phyloP scores from a whole-genome alignment of 2,329 filamentous ascomycete genomes.

The Fusarium globosum region DNA sequence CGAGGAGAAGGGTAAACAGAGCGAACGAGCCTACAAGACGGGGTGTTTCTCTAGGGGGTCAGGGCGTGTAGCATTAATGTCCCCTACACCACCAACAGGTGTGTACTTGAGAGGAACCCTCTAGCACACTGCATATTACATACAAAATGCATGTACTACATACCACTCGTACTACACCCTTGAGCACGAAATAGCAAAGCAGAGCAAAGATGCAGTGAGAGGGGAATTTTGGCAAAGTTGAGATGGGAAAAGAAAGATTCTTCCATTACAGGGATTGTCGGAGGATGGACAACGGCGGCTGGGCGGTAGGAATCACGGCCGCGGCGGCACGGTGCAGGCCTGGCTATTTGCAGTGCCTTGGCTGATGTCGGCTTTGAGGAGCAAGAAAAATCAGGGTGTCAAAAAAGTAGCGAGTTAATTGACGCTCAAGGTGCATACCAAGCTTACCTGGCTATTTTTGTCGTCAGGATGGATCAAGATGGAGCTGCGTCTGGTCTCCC shows the following conservation, averaged over 20 bases:
- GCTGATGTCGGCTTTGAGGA: background rate
- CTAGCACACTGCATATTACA: conserved; percentile 24
- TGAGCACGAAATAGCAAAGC: conserved; percentile 8
- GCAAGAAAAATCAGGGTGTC: background rate
- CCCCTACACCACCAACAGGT: background rate
- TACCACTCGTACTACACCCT: conserved; percentile 14
- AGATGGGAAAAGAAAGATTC: conserved; percentile 5
- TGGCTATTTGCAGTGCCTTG: conserved; percentile 12
- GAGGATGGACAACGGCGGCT: conserved; percentile 21
- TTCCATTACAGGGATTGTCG: conserved; percentile 12
- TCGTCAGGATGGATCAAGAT: background rate
- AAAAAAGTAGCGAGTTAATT: background rate
- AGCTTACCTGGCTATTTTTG: background rate
- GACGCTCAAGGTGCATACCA: background rate
- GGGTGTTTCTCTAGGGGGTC: conserved; percentile 10
- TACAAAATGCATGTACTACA: conserved; percentile 9
- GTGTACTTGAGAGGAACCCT: conserved; percentile 19
- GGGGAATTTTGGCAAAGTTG: background rate
- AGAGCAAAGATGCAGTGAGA: background rate
- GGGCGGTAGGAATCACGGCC: conserved; percentile 37
- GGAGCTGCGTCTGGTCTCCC: background rate
- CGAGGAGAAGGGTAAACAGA: conserved; percentile 16
- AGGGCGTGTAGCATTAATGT: conserved; percentile 8
- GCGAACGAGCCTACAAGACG: background rate
- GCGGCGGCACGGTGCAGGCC: conserved; percentile 28